phyloP scores from a whole-genome alignment of 495 filamentous ascomycete genomes.

The Chaetomium fimeti region DNA sequence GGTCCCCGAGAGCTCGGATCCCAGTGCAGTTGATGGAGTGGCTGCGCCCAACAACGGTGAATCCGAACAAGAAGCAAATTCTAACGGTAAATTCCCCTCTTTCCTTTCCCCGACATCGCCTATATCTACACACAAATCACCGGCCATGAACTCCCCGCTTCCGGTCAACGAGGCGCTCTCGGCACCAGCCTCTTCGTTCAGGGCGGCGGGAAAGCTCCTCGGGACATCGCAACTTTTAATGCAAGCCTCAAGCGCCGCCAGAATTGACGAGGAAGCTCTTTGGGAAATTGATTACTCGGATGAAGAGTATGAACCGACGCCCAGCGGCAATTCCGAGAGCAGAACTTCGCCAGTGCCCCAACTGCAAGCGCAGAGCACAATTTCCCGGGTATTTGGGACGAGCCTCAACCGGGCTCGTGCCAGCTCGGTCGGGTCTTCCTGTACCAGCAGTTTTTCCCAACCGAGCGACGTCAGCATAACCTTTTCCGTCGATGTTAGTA shows the following conservation, averaged over 20 bases:
- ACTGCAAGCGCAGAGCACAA: background rate
- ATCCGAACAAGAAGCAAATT: constrained; percentile 13
- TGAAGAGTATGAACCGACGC: constrained; percentile 18
- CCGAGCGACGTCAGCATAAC: constrained; percentile 12
- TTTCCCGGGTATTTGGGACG: background rate
- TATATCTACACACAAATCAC: constrained; percentile 1
- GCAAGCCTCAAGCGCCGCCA: background rate
- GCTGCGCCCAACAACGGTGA: constrained; percentile 1
- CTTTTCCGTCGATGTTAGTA: background rate
- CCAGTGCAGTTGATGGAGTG: constrained; percentile 7
- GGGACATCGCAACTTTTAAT: too few species aligned
- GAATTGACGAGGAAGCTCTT: constrained; percentile 6
- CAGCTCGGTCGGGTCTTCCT: background rate
- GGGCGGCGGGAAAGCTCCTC: too few species aligned
- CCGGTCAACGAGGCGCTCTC: background rate
- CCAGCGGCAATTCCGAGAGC: background rate
- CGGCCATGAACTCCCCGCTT: background rate
- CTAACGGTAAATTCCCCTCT: constrained; percentile 32
- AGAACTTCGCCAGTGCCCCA: too few species aligned
- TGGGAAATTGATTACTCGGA: constrained; percentile 26
- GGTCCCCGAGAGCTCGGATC: background rate
- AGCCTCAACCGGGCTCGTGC: background rate
- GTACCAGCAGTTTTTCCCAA: constrained; percentile 4
- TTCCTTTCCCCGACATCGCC: constrained; percentile 13
- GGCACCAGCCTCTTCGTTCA: background rate